Conservation (phyloP, 306 rosid genomes). For the Glycine tomentella region DNA sequence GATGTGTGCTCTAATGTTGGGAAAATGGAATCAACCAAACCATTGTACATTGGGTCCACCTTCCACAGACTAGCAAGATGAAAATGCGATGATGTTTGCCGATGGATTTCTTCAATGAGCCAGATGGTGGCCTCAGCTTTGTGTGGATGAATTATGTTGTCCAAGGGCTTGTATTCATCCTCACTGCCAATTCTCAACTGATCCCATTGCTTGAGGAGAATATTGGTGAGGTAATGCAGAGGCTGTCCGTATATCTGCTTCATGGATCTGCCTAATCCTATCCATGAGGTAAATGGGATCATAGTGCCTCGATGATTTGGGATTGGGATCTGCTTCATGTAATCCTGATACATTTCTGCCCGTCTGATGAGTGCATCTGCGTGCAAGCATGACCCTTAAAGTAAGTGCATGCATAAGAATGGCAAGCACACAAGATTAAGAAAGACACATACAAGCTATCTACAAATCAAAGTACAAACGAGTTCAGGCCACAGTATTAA, state of each 20-base stretch:
- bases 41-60: constrained; percentile 70
- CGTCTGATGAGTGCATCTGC: constrained; percentile 67
- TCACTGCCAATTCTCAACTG: constrained; percentile 70
- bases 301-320: constrained; percentile 79
- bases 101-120: constrained; percentile 90
- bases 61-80: constrained; percentile 79
- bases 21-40: constrained; percentile 76
- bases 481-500: background rate
- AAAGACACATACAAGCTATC: constrained; percentile 2
- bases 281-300: constrained; percentile 85
- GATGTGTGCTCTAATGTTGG: constrained; percentile 56
- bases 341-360: constrained; percentile 94
- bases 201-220: constrained; percentile 89
- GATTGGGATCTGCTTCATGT: constrained; percentile 85
- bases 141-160: constrained; percentile 75
- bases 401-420: constrained; percentile 14
- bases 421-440: constrained; percentile 8
- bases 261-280: constrained; percentile 82
- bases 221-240: constrained; percentile 91
- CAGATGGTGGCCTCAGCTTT: constrained; percentile 92
- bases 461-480: background rate
- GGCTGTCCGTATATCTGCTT: constrained; percentile 89
- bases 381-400: constrained; percentile 18
- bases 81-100: constrained; percentile 76
- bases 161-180: constrained; percentile 72